These are phyloP conservation scores for Lentinula raphanica DNA, from an alignment of 768 basidiomycete genomes.

Conservation along the genomic window DNA sequence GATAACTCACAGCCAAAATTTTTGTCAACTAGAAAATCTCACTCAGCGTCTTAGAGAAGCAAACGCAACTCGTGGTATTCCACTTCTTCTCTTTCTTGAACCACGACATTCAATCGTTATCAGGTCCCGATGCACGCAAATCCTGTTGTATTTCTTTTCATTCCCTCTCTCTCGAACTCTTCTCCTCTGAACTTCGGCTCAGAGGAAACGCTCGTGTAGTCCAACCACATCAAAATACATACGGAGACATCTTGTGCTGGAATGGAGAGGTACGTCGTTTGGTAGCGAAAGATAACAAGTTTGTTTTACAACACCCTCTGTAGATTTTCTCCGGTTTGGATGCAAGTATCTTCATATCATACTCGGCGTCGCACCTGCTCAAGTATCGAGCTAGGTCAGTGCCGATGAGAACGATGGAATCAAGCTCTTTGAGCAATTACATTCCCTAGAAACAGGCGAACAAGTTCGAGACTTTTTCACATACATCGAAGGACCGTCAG, in stretches of 20 bases:
- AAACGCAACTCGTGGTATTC: constrained; percentile 59
- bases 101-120: background rate
- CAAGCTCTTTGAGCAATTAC: constrained; percentile 37
- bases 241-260: constrained; percentile 69
- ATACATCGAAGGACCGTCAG: constrained; percentile 78
- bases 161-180: constrained; percentile 44
- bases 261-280: constrained; percentile 66
- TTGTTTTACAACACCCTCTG: background rate
- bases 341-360: constrained; percentile 32
- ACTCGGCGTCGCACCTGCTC: background rate
- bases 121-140: constrained; percentile 66
- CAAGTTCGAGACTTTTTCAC: constrained; percentile 51
- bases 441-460: constrained; percentile 24
- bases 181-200: constrained; percentile 71
- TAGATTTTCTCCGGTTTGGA: constrained; percentile 78
- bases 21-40: constrained; percentile 19
- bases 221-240: constrained; percentile 60
- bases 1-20: constrained; percentile 15
- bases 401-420: constrained; percentile 69
- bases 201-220: constrained; percentile 52
- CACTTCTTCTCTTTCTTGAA: background rate
- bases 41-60: constrained; percentile 33
- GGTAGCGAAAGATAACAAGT: background rate
- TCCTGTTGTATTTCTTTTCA: constrained; percentile 18
- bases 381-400: constrained; percentile 36